Evolutionary conservation across 495 filamentous ascomycete species (phyloP).

Genomic region (Cercophora sp.): DNA sequence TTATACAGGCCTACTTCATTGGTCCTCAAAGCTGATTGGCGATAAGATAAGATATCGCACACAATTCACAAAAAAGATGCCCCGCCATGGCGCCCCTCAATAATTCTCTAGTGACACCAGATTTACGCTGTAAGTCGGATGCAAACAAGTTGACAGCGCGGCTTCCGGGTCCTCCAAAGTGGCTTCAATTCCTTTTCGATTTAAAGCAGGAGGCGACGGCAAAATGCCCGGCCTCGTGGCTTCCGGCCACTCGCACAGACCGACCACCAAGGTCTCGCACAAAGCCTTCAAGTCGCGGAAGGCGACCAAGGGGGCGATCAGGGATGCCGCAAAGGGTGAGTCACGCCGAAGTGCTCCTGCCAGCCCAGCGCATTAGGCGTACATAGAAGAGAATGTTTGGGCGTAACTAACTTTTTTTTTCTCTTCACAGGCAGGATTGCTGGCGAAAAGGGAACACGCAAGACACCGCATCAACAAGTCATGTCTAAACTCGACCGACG

Average conservation of each 20-base stretch:
- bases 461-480: slow-evolving; percentile 89
- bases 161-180: slow-evolving; percentile 31
- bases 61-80: slow-evolving; percentile 20
- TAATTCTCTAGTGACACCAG: not conserved
- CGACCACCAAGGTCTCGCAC: slow-evolving; percentile 77
- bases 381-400: too few species aligned
- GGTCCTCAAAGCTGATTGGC: not conserved
- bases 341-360: slow-evolving; percentile 9
- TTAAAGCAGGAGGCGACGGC: slow-evolving; percentile 74
- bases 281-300: slow-evolving; percentile 91
- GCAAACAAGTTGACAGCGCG: slow-evolving; percentile 2
- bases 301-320: slow-evolving; percentile 79
- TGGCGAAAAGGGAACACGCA: slow-evolving; percentile 60
- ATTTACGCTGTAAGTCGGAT: not conserved
- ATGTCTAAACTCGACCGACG: slow-evolving; percentile 95
- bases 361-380: too few species aligned
- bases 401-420: not conserved
- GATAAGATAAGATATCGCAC: slow-evolving; percentile 1
- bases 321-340: slow-evolving; percentile 71
- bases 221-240: slow-evolving; percentile 55
- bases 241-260: slow-evolving; percentile 75
- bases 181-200: slow-evolving; percentile 78
- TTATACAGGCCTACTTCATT: not conserved
- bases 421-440: slow-evolving; percentile 36
- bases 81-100: slow-evolving; percentile 28